phyloP scores from a whole-genome alignment of 2,329 filamentous ascomycete species.

The Alternaria tenuissima region DNA sequence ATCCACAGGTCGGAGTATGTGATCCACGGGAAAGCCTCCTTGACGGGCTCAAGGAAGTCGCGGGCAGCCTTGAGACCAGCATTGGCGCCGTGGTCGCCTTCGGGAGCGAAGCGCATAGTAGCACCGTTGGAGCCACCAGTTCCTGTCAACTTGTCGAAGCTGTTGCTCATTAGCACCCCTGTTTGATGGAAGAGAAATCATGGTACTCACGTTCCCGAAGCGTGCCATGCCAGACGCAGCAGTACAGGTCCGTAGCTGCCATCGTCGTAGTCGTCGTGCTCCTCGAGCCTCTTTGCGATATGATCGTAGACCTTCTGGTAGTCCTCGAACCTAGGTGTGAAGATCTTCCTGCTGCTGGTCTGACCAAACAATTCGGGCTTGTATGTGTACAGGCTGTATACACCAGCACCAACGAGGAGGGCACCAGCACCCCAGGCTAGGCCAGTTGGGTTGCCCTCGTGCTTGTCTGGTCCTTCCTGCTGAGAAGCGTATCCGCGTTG shows the following conservation, averaged over 20 bases:
- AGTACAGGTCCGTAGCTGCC: constrained; percentile 94
- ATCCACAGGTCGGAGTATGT: constrained; percentile 97
- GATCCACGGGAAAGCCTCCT: constrained; percentile 93
- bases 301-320: constrained; percentile 96
- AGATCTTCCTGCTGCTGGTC: constrained; percentile 56
- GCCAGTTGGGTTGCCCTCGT: constrained; percentile 60
- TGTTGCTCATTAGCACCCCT: constrained; percentile 28
- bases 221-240: constrained; percentile 91
- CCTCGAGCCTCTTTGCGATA: constrained; percentile 79
- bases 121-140: constrained; percentile 96
- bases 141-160: constrained; percentile 82
- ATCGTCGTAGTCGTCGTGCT: constrained; percentile 95
- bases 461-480: constrained; percentile 57
- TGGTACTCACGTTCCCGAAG: constrained; percentile 73
- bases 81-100: constrained; percentile 91
- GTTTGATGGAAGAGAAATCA: no score
- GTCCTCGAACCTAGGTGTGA: constrained; percentile 81
- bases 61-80: constrained; percentile 86
- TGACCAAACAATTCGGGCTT: constrained; percentile 57
- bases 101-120: constrained; percentile 94
- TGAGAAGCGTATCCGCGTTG: constrained; percentile 77
- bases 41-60: constrained; percentile 91
- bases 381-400: constrained; percentile 61
- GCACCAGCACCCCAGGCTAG: constrained; percentile 45
- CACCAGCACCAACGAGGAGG: constrained; percentile 38